Conservation (phyloP, 257 asterid genomes). For the Forsythia viridissima region DNA sequence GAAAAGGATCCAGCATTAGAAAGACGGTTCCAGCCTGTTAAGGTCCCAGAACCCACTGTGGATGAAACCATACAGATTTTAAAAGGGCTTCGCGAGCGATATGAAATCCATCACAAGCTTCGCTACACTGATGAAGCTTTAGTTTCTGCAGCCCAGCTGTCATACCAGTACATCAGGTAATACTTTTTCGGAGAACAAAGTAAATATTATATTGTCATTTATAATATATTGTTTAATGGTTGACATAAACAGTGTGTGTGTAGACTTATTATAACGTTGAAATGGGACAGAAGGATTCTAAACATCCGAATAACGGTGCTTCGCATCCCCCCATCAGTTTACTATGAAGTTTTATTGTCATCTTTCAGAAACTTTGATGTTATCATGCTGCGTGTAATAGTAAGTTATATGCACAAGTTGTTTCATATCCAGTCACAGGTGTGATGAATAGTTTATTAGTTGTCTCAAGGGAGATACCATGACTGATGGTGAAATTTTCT, state of each 20-base stretch:
- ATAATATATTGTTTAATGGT: background rate
- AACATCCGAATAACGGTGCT: background rate
- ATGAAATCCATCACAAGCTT: conserved; percentile 96
- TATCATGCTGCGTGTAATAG: no score
- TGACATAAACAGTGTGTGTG: background rate
- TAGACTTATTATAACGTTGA: background rate
- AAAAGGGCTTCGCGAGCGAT: conserved; percentile 85
- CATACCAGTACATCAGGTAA: conserved; percentile 93
- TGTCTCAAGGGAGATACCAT: background rate
- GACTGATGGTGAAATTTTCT: background rate
- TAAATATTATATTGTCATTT: background rate
- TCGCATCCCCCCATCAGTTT: background rate
- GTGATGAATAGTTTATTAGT: background rate
- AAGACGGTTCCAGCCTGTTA: conserved; percentile 95
- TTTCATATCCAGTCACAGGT: background rate
- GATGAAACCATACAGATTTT: conserved; percentile 93
- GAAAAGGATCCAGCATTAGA: conserved; percentile 97
- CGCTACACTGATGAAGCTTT: conserved; percentile 90
- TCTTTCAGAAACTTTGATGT: background rate
- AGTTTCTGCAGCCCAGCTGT: conserved; percentile 82
- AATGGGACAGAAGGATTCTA: background rate
- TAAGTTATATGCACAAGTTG: background rate
- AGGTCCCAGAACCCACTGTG: conserved; percentile 94
- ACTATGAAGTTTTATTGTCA: background rate
- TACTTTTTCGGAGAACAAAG: background rate